phyloP scores from a whole-genome alignment of 2,329 filamentous ascomycete species.

The Conoideocrella luteorostrata region DNA sequence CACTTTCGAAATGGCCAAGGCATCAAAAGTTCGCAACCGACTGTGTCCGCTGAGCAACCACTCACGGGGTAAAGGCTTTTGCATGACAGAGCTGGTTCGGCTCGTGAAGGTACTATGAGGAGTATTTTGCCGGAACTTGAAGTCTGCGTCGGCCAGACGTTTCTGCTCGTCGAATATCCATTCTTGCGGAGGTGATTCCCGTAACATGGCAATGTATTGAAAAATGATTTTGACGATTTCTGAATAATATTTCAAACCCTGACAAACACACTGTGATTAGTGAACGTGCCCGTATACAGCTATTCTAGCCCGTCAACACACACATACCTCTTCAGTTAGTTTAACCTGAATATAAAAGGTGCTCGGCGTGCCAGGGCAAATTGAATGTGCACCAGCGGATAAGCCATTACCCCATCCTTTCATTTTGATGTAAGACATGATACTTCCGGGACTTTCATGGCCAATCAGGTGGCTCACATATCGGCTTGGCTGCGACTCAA shows the following conservation, averaged over 20 bases:
- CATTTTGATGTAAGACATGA: slow-evolving; percentile 81
- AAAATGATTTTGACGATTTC: slow-evolving; percentile 81
- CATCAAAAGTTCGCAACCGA: slow-evolving; percentile 73
- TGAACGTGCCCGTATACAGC: too few species aligned
- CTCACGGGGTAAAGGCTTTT: slow-evolving; percentile 79
- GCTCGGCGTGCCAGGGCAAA: slow-evolving; percentile 71
- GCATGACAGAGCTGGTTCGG: slow-evolving; percentile 80
- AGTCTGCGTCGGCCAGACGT: slow-evolving; percentile 84
- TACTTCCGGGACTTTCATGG: slow-evolving; percentile 87
- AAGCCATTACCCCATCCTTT: slow-evolving; percentile 86
- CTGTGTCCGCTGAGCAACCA: slow-evolving; percentile 77
- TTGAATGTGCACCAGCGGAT: slow-evolving; percentile 65
- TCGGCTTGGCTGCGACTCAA: slow-evolving; percentile 72
- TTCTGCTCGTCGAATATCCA: slow-evolving; percentile 96
- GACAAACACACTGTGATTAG: too few species aligned
- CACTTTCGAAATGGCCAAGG: slow-evolving; percentile 66
- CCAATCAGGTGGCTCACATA: slow-evolving; percentile 88
- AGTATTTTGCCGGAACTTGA: slow-evolving; percentile 90
- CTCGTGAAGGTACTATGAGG: slow-evolving; percentile 86
- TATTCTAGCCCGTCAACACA: too few species aligned
- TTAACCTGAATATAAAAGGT: slow-evolving; percentile 75
- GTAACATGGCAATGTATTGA: slow-evolving; percentile 83
- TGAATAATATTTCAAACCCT: slow-evolving; percentile 70
- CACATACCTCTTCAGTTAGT: slow-evolving; percentile 68
- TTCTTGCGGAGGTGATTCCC: slow-evolving; percentile 71